Conservation (phyloP, 2,329 filamentous ascomycete species). For the Cladobotryum mycophilum region DNA sequence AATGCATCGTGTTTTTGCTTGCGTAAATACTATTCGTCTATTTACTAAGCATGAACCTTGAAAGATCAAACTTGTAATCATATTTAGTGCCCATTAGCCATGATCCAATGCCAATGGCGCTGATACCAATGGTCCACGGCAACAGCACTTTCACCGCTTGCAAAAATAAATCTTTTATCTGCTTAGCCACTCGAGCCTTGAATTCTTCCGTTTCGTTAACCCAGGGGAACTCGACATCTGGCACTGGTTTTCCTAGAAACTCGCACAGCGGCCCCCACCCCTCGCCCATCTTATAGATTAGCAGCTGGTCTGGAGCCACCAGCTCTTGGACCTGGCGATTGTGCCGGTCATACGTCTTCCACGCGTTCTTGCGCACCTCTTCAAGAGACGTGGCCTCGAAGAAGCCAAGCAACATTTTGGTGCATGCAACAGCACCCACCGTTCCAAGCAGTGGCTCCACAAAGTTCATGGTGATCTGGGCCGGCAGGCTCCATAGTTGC, state of each 20-base stretch:
- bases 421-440: conserved; percentile 17
- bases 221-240: conserved; percentile 24
- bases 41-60: too few species aligned
- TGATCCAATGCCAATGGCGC: conserved; percentile 10
- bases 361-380: conserved; percentile 18
- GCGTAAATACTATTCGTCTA: too few species aligned
- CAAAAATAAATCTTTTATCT: conserved; percentile 8
- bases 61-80: too few species aligned
- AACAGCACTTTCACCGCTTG: conserved; percentile 7
- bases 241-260: conserved; percentile 29
- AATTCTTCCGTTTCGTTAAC: conserved; percentile 25
- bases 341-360: conserved; percentile 24
- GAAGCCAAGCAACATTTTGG: conserved; percentile 24
- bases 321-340: conserved; percentile 22
- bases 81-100: conserved; percentile 5
- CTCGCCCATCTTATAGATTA: conserved; percentile 26
- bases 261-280: conserved; percentile 33
- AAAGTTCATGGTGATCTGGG: conserved; percentile 14
- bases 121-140: conserved; percentile 15
- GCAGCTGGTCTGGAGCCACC: conserved; percentile 19
- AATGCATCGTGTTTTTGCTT: too few species aligned
- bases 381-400: conserved; percentile 18
- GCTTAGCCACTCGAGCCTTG: conserved; percentile 6
- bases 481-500: conserved; percentile 17
- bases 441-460: conserved; percentile 27